Evolutionary conservation across 257 asterid genomes (phyloP), one percentile per base, ranked within the genome.

Genomic region (Penstemon eatonii): DNA sequence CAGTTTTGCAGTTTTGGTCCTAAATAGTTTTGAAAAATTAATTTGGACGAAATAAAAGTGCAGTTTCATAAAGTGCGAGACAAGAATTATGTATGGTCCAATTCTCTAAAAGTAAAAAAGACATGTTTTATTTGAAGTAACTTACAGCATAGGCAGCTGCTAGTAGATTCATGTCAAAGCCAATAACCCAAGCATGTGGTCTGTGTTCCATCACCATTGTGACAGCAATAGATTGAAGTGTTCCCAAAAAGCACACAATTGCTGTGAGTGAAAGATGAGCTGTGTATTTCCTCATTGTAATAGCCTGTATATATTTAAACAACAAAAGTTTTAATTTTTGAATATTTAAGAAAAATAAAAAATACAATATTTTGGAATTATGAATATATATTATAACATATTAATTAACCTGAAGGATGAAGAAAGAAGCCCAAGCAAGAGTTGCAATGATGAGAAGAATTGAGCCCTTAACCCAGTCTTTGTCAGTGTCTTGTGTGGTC

Each of bases 71-170:
- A 25, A 25, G 33, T 25, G 33, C 33, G 33, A 25, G 33, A 25
- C 33, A 1, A 25, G 33, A 25, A 25, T 1, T 25, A 25, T 25
- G 2, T 0, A 25, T 25, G 33, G 33, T 2, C 33, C 33, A 25
- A 25, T 25, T 25, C 33, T 25, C 33, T 25, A 25, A 25, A 25
- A 25, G 33, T 25, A 25, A 25, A 25, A 25, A 25, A 25, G 33
- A 25, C 33, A 25, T 1, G 3, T 25, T 25, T 25, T 25, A 1
- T 25, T 25, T 25, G 2, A 50, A n/a, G 8, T 33, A 36, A 72
- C 91, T 82, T 80, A 92, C 98, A 18, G 98, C 98, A 68, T 92
- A 92, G 58, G 98, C 98, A 60, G 95, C 98, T 12, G 97, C 97
- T 6, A 92, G 65, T 10, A 92, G 87, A 69, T 92, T 88, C 95